A percentile compares a stretch with the other conserved stretches of the same genome.
Evolutionary conservation across 2,329 filamentous ascomycete species (phyloP).

Genomic region (Phyllosticta citriasiana): DNA sequence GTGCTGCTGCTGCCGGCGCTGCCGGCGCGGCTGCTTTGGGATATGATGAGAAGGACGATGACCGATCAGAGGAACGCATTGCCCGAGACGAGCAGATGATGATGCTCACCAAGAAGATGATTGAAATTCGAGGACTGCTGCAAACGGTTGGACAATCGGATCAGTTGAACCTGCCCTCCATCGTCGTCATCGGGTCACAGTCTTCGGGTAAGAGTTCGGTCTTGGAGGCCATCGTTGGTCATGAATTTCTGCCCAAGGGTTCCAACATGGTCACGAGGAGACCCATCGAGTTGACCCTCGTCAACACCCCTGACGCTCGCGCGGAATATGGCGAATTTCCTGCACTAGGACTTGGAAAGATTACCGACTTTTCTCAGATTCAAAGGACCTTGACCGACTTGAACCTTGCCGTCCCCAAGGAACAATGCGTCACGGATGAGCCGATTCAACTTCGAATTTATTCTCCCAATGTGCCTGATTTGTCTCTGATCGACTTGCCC

Average conservation of each 20-base stretch:
- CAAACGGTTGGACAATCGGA: slow-evolving; percentile 88
- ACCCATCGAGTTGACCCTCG: slow-evolving; percentile 88
- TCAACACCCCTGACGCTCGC: slow-evolving; percentile 82
- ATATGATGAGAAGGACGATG: slow-evolving; percentile 59
- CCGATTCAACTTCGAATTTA: slow-evolving; percentile 94
- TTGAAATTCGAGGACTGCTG: slow-evolving; percentile 88
- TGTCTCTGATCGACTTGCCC: slow-evolving; percentile 91
- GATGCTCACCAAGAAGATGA: slow-evolving; percentile 98
- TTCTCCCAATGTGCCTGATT: slow-evolving; percentile 87
- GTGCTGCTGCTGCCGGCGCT: slow-evolving; percentile 53
- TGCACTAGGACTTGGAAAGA: slow-evolving; percentile 76
- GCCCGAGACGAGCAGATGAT: slow-evolving; percentile 98
- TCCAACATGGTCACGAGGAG: slow-evolving; percentile 95
- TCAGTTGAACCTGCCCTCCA: slow-evolving; percentile 80
- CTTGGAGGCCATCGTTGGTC: slow-evolving; percentile 89
- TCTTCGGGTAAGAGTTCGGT: slow-evolving; percentile 98
- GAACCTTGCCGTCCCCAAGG: slow-evolving; percentile 82
- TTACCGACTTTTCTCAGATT: slow-evolving; percentile 85
- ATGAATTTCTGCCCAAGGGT: slow-evolving; percentile 97
- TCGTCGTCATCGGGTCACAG: slow-evolving; percentile 98
- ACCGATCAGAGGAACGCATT: slow-evolving; percentile 52
- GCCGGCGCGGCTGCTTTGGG: slow-evolving; percentile 71
- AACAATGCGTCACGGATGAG: slow-evolving; percentile 89
- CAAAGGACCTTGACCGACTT: slow-evolving; percentile 91
- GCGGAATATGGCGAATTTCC: slow-evolving; percentile 96